A percentile compares a stretch with the other conserved stretches of the same genome.
Conservation (phyloP, 2,329 filamentous ascomycete species). For the Lachnellula arida region DNA sequence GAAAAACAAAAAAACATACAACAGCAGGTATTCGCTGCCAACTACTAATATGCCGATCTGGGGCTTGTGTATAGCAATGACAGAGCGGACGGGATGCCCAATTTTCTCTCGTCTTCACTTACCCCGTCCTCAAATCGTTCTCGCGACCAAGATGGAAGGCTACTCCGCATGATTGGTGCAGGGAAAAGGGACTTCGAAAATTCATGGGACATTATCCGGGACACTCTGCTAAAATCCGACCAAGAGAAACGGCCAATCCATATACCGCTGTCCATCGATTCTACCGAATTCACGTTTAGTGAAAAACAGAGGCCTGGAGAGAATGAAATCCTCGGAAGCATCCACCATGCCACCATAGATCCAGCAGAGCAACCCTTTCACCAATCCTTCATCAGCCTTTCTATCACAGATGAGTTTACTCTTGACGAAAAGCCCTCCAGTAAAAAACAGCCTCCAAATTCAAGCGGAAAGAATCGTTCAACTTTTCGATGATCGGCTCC, state of each 20-base stretch:
- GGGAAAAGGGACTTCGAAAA: neutral
- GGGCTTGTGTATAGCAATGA: no score
- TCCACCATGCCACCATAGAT: neutral
- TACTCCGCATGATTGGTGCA: neutral
- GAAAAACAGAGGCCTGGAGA: neutral
- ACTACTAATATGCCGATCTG: no score
- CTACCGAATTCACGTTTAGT: neutral
- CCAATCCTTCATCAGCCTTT: neutral
- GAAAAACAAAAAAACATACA: no score
- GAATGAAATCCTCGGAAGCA: neutral
- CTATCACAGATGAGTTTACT: neutral
- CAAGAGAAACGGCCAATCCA: neutral
- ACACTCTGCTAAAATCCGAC: neutral
- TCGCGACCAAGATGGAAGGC: neutral
- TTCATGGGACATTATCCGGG: neutral
- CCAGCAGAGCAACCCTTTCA: neutral
- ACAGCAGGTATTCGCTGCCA: no score
- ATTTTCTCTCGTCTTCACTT: no score
- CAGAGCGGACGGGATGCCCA: no score
- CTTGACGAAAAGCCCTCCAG: neutral
- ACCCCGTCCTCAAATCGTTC: neutral
- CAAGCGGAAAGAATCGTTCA: neutral
- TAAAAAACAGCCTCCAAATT: neutral
- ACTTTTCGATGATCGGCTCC: constrained; percentile 1
- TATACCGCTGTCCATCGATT: neutral